Conservation (phyloP, 1,139 yeast genomes). For the Debaryomyces nepalensis region DNA sequence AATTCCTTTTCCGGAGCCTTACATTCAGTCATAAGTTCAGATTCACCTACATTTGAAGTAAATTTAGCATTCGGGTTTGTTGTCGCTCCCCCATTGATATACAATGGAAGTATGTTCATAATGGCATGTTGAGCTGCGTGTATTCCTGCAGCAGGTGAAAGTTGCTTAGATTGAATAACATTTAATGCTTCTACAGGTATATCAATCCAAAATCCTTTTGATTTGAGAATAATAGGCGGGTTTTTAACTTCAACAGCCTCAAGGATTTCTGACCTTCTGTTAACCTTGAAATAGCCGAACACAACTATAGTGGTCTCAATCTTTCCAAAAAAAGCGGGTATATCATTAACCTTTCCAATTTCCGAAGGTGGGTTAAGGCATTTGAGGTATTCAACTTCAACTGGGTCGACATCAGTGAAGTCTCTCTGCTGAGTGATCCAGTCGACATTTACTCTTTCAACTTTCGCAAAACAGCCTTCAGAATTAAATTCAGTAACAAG, state of each 20-base stretch:
- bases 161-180: slow-evolving; percentile 54
- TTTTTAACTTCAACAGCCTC: slow-evolving; percentile 93
- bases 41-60: slow-evolving; percentile 49
- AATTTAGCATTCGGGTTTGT: slow-evolving; percentile 52
- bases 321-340: slow-evolving; percentile 76
- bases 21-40: slow-evolving; percentile 89
- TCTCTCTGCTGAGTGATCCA: slow-evolving; percentile 94
- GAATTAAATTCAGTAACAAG: slow-evolving; percentile 82
- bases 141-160: slow-evolving; percentile 87
- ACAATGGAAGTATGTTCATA: slow-evolving; percentile 72
- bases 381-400: slow-evolving; percentile 67
- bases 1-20: slow-evolving; percentile 97
- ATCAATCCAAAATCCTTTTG: slow-evolving; percentile 93
- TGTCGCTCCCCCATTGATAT: slow-evolving; percentile 47
- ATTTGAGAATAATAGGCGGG: slow-evolving; percentile 71
- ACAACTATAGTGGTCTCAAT: slow-evolving; percentile 75
- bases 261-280: slow-evolving; percentile 71
- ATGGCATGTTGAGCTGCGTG: slow-evolving; percentile 96
- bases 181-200: slow-evolving; percentile 69
- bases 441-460: slow-evolving; percentile 85
- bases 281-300: slow-evolving; percentile 91
- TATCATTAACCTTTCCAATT: slow-evolving; percentile 40
- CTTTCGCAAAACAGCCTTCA: slow-evolving; percentile 77
- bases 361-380: slow-evolving; percentile 42
- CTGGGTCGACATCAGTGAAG: slow-evolving; percentile 89